These are phyloP conservation scores for Hemileccinum hortonii DNA, from an alignment of 1,284 basidiomycete species.

Conservation along the genomic window DNA sequence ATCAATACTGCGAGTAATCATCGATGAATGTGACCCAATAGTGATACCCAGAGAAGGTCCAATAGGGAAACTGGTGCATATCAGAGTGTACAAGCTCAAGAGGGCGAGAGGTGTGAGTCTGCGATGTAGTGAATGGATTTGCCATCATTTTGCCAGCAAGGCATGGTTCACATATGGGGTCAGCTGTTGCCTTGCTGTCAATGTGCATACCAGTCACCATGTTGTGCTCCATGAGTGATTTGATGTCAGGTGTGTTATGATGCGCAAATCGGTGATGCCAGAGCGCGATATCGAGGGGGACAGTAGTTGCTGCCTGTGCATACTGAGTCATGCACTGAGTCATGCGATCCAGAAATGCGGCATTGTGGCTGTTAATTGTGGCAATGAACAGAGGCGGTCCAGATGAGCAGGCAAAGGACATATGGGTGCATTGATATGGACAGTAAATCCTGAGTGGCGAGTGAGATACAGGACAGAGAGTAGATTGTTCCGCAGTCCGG, in stretches of 20 bases:
- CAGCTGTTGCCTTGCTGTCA: not conserved
- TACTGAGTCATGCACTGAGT: too few species aligned
- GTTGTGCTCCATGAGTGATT: not conserved
- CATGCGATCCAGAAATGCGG: not conserved
- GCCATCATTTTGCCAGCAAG: not conserved
- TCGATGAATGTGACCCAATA: conserved; percentile 4
- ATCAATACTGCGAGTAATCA: not conserved
- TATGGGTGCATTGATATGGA: not conserved
- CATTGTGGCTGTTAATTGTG: not conserved
- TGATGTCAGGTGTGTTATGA: not conserved
- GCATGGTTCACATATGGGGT: not conserved
- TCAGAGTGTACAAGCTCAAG: conserved; percentile 1
- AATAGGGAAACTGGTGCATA: not conserved
- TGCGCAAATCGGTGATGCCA: not conserved
- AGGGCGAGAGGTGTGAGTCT: not conserved
- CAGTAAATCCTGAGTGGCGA: not conserved
- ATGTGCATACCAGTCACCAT: not conserved
- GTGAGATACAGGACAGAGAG: not conserved
- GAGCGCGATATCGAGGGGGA: too few species aligned
- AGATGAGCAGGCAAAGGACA: not conserved
- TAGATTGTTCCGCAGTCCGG: not conserved
- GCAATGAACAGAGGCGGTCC: too few species aligned
- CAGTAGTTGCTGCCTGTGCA: too few species aligned
- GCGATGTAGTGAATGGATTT: too few species aligned
- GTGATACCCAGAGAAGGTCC: not conserved